A percentile compares a stretch with the other conserved stretches of the same genome.
Conservation (phyloP, 2,329 filamentous ascomycete species). For the Diatrype stigma region DNA sequence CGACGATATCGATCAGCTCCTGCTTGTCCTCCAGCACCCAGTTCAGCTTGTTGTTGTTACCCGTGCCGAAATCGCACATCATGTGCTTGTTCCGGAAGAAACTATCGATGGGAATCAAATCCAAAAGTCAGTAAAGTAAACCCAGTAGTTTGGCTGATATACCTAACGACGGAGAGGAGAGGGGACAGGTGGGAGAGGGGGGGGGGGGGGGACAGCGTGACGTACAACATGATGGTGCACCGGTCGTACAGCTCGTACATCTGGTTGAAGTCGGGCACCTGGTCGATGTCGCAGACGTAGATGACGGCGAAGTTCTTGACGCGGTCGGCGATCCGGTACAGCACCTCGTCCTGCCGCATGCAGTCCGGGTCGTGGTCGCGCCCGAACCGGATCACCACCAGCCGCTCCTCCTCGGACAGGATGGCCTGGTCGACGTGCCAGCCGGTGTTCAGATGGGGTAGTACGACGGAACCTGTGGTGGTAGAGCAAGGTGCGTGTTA, state of each 20-base stretch:
- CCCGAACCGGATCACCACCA: constrained; percentile 91
- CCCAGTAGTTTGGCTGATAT: too few relatives aligned
- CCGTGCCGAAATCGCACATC: constrained; percentile 96
- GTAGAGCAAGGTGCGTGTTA: too few relatives aligned
- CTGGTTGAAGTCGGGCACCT: constrained; percentile 87
- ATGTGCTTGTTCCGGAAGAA: constrained; percentile 99
- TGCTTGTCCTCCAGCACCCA: constrained; percentile 97
- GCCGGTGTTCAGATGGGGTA: constrained; percentile 84
- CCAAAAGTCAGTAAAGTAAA: constrained; percentile 19
- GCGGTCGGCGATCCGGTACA: constrained; percentile 87
- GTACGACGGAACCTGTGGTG: constrained; percentile 74
- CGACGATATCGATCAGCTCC: constrained; percentile 96
- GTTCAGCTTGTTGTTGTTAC: constrained; percentile 98
- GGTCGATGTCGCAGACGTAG: constrained; percentile 89
- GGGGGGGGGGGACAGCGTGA: too few relatives aligned
- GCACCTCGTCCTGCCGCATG: constrained; percentile 79
- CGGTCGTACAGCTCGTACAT: constrained; percentile 95
- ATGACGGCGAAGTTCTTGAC: constrained; percentile 93
- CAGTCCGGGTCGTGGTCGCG: constrained; percentile 77
- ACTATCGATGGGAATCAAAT: too few relatives aligned
- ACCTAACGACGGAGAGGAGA: too few relatives aligned
- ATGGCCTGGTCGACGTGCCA: constrained; percentile 99
- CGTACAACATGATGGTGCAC: constrained; percentile 91
- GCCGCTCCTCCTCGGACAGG: constrained; percentile 79
- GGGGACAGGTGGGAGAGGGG: too few relatives aligned